Base-by-base conservation (phyloP, 1,139 yeast genomes). In the Chernovozyma aurita region DNA sequence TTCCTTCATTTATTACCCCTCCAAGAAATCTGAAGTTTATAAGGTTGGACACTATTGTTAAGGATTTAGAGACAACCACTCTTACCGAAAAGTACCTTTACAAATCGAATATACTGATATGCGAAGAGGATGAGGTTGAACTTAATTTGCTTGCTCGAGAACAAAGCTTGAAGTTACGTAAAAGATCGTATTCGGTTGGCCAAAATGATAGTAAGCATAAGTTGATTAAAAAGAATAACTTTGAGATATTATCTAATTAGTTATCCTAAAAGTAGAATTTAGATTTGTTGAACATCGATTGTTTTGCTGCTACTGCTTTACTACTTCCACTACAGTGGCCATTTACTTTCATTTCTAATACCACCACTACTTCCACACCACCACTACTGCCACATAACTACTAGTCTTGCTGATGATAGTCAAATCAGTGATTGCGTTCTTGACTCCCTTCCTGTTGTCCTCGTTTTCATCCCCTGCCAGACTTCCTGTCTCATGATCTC, bases 131-230 rank as follows among this genome's bases (percentile, higher is more conserved):
- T 17, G 48, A 40, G 36, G 47, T 61, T 24, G 71, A 58, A 34
- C 18, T 43, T 8, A 42, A 46, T 24, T 42, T 57, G 32, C 46
- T 50, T 20, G 46, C 48, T 32, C 56, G 54, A 35, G 48, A 44
- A 30, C 33, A 48, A 17, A 30, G 47, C 21, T 45, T 53, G 27
- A 58, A 52, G 39, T 20, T 16, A 17, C 65, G 64, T 40, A 56
- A 53, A 34, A 52, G 73, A 39, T 59, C 72, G 11, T 45, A 59
- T 45, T 65, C 72, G 18, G 65, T 65, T 28, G 73, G 73, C 3
- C 61, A 56, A 35, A 68, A 68, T 44, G 65, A 59, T 30, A 49
- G 64, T 30, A 68, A 67, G 44, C 49, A 53, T 34, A 49, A 48
- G 30, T 55, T 68, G 36, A 61, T 68, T 25, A 56, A 51, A 35